Base-by-base conservation (phyloP, 1,284 basidiomycete genomes). In the Pascua guehoae region DNA sequence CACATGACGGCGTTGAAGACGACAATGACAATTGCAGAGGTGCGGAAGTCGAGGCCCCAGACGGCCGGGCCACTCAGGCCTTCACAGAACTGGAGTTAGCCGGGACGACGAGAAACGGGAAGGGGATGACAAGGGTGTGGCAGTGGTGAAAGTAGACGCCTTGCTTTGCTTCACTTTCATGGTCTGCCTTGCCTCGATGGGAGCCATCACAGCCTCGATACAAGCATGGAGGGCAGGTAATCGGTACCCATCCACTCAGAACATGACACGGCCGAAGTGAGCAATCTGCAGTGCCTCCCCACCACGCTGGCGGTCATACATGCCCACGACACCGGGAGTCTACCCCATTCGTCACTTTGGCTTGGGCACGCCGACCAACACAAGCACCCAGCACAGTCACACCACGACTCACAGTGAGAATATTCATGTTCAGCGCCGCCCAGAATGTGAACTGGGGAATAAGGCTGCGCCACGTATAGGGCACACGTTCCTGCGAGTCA, bases 341-440 rank as follows among this genome's bases (percentile, higher is more conserved):
- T 32, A 32, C 24, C 24, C 24, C 24, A 32, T 32, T 7, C 24
- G 24, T 32, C 24, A 32, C 24, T 32, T 32, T 32, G 24, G 24
- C 24, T 32, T 32, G 24, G 7, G 24, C 24, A 4, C 4, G 4
- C 40, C 12, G 4, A 12, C 40, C 40, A 41, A 2, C n/a, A 32
- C 39, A 24, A 53, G 40, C 5, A 14, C 18, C 7, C 16, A 12
- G n/a, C n/a, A n/a, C n/a, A n/a, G n/a, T 18, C 32, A 11, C 11
- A 12, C 46, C 14, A 7, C 11, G n/a, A 62, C 71, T 51, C 50
- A 73, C 70, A 8, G 70, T 71, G 8, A 76, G 63, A 41, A 76
- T 73, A 55, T 76, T 76, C 53, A 70, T 73, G 58, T 76, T 76
- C 49, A 68, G 67, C 9, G 72, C 74, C 4, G 71, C 69, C 72